phyloP scores from a whole-genome alignment of 1,284 basidiomycete species.

The Moesziomyces aphidis region DNA sequence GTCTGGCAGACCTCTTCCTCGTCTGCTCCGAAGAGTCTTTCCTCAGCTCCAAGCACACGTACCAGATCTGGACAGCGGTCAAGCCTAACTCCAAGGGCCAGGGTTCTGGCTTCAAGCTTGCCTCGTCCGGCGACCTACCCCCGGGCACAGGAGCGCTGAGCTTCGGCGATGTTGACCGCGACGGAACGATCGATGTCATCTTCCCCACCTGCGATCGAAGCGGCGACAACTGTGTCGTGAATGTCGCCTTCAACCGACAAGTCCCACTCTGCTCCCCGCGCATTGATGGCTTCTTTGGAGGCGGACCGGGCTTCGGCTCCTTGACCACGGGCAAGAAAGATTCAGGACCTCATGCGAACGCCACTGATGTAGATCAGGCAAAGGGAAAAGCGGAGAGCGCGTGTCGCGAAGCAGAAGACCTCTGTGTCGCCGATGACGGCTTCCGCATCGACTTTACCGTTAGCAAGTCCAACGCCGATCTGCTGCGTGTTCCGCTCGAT shows the following conservation, averaged over 20 bases:
- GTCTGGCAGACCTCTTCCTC: constrained; percentile 91
- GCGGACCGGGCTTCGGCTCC: constrained; percentile 30
- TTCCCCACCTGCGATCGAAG: constrained; percentile 80
- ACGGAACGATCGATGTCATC: constrained; percentile 95
- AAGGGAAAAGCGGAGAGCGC: constrained; percentile 2
- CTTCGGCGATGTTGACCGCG: constrained; percentile 94
- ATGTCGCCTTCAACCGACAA: constrained; percentile 94
- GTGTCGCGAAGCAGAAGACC: constrained; percentile 76
- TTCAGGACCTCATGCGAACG: background rate
- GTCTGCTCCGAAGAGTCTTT: constrained; percentile 76
- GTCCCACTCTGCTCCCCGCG: constrained; percentile 77
- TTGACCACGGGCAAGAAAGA: constrained; percentile 11
- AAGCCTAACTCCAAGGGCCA: constrained; percentile 32
- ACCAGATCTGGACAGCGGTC: constrained; percentile 83
- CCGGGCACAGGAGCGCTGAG: constrained; percentile 81
- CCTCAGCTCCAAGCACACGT: constrained; percentile 69
- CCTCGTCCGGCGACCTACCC: constrained; percentile 79
- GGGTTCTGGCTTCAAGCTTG: constrained; percentile 78
- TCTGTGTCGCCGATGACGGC: constrained; percentile 83
- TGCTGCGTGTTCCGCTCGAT: constrained; percentile 77
- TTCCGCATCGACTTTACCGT: constrained; percentile 82
- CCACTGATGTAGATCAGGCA: background rate
- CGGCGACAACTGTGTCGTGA: constrained; percentile 79
- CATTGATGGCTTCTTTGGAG: constrained; percentile 53
- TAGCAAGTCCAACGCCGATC: constrained; percentile 73